Evolutionary conservation across 805 yeast species (phyloP).

Genomic region (Scheffersomyces amazonensis): DNA sequence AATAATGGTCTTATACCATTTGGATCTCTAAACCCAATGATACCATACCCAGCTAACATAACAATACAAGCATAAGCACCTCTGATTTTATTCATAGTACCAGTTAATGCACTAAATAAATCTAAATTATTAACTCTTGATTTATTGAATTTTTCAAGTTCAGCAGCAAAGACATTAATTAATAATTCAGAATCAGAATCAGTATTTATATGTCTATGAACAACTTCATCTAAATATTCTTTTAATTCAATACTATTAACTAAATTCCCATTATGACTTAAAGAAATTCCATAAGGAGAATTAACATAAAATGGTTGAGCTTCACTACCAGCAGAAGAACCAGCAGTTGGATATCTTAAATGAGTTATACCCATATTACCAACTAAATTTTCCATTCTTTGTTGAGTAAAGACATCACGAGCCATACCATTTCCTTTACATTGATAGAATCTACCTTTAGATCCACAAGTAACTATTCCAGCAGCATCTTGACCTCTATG

Average conservation of each 20-base stretch:
- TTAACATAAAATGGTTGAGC: conserved; percentile 99
- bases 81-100: conserved; percentile 75
- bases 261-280: conserved; percentile 93
- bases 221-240: conserved; percentile 83
- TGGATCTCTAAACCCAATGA: conserved; percentile 96
- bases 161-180: conserved; percentile 87
- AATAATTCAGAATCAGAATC: conserved; percentile 93
- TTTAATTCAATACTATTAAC: conserved; percentile 80
- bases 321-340: conserved; percentile 91
- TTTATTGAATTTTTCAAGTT: conserved; percentile 86
- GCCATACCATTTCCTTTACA: conserved; percentile 99
- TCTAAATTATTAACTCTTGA: conserved; percentile 90
- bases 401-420: conserved; percentile 89
- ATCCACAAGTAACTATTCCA: conserved; percentile 96
- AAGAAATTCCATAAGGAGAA: conserved; percentile 89
- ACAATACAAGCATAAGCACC: conserved; percentile 98
- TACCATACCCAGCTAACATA: conserved; percentile 92
- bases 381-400: conserved; percentile 70
- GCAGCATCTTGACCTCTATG: conserved; percentile 99
- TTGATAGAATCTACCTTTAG: conserved; percentile 90
- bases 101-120: conserved; percentile 79
- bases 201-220: conserved; percentile 96
- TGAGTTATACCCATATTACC: conserved; percentile 97
- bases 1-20: conserved; percentile 92
- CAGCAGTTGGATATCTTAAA: conserved; percentile 96